Conservation (phyloP, 1,284 basidiomycete genomes). For the Ustilago lituana region DNA sequence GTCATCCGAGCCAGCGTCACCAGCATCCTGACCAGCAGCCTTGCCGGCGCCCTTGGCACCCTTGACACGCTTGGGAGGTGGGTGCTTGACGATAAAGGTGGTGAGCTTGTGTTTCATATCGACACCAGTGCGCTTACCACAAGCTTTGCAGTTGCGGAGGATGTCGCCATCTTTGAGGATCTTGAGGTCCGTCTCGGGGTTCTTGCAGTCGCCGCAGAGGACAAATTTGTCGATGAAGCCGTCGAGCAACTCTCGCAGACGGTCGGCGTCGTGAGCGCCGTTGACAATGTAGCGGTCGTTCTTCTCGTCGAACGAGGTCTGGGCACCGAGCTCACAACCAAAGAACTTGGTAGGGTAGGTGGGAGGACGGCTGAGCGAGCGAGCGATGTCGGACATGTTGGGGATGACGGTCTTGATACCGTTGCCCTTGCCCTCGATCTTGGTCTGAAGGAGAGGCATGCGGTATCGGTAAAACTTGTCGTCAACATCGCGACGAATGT, state of each 20-base stretch:
- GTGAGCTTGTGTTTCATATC: slow-evolving; percentile 98
- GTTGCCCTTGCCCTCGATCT: slow-evolving; percentile 99
- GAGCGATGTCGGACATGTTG: slow-evolving; percentile 98
- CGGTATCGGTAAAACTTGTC: slow-evolving; percentile 73
- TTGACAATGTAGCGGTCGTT: slow-evolving; percentile 99
- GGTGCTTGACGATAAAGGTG: slow-evolving; percentile 97
- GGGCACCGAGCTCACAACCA: slow-evolving; percentile 96
- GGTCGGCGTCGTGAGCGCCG: slow-evolving; percentile 89
- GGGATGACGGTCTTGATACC: slow-evolving; percentile 87
- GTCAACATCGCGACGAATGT: slow-evolving; percentile 98
- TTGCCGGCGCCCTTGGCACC: slow-evolving; percentile 66
- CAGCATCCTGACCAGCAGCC: slow-evolving; percentile 73
- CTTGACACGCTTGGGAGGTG: slow-evolving; percentile 75
- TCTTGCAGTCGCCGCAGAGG: slow-evolving; percentile 96
- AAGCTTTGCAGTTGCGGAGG: slow-evolving; percentile 97
- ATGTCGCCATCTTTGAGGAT: slow-evolving; percentile 87
- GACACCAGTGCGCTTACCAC: slow-evolving; percentile 87
- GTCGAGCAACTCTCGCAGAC: slow-evolving; percentile 94
- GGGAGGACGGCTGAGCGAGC: slow-evolving; percentile 92
- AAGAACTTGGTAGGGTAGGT: slow-evolving; percentile 99
- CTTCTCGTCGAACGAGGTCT: slow-evolving; percentile 94
- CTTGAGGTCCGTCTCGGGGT: slow-evolving; percentile 96
- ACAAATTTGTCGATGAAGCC: slow-evolving; percentile 96
- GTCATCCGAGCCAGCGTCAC: slow-evolving; percentile 68
- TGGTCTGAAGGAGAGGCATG: slow-evolving; percentile 94